Conservation (phyloP, 768 basidiomycete genomes). For the Sutorius australiensis region DNA sequence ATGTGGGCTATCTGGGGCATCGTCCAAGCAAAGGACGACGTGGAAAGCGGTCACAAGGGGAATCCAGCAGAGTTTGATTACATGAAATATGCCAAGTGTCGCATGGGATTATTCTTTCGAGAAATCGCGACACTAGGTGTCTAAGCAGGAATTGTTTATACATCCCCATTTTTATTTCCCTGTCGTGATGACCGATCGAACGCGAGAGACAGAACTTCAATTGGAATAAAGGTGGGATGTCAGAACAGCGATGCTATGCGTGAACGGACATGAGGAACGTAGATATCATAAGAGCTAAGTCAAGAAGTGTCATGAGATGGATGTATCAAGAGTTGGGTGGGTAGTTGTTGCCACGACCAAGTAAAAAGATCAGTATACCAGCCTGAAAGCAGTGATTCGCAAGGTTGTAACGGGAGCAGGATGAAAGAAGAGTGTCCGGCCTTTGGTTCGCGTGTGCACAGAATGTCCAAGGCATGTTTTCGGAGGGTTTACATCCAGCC, state of each 20-base stretch:
- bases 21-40: slow-evolving; percentile 78
- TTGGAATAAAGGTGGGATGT: slow-evolving; percentile 46
- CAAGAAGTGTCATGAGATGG: slow-evolving; percentile 35
- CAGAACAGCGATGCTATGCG: slow-evolving; percentile 19
- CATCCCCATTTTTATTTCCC: not conserved
- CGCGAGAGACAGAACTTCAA: slow-evolving; percentile 33
- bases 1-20: slow-evolving; percentile 97
- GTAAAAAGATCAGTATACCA: slow-evolving; percentile 6
- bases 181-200: not conserved
- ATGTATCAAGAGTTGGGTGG: slow-evolving; percentile 24
- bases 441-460: slow-evolving; percentile 19
- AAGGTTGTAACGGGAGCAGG: slow-evolving; percentile 6
- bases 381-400: slow-evolving; percentile 6
- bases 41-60: slow-evolving; percentile 47
- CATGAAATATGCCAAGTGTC: slow-evolving; percentile 70
- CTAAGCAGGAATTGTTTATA: slow-evolving; percentile 6
- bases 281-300: slow-evolving; percentile 35
- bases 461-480: slow-evolving; percentile 5
- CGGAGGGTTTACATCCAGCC: slow-evolving; percentile 36
- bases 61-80: slow-evolving; percentile 83
- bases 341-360: slow-evolving; percentile 10
- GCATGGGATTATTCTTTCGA: slow-evolving; percentile 60
- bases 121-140: slow-evolving; percentile 49
- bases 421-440: slow-evolving; percentile 40
- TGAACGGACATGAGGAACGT: slow-evolving; percentile 38